These are phyloP conservation scores for Aspergillus udagawae DNA, from an alignment of 2,329 filamentous ascomycete species.

Conservation along the genomic window DNA sequence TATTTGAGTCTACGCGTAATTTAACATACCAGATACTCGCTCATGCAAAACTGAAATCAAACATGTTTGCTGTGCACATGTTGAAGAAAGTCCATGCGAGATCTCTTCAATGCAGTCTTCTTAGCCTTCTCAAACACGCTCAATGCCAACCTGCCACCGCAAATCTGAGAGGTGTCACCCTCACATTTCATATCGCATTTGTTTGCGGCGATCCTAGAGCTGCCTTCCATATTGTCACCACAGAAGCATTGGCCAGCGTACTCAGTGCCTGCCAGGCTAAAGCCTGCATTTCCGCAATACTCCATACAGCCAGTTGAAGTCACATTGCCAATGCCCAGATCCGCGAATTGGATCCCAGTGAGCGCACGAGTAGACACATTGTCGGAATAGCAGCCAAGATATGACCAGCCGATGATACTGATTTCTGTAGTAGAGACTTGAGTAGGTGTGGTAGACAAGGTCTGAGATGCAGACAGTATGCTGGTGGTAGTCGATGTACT, in stretches of 20 bases:
- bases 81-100: too few species aligned
- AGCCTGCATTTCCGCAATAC: slow-evolving; percentile 47
- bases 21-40: too few species aligned
- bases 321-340: slow-evolving; percentile 38
- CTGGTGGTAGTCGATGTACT: not conserved
- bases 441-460: slow-evolving; percentile 42
- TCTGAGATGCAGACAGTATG: not conserved
- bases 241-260: slow-evolving; percentile 50
- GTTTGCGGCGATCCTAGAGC: not conserved
- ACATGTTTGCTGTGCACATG: too few species aligned
- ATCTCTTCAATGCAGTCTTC: too few species aligned
- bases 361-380: slow-evolving; percentile 32
- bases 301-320: slow-evolving; percentile 47
- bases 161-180: too few species aligned
- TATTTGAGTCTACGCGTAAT: too few species aligned
- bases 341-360: slow-evolving; percentile 32
- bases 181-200: too few species aligned
- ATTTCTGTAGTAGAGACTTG: slow-evolving; percentile 16
- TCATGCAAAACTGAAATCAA: too few species aligned
- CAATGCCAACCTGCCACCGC: too few species aligned
- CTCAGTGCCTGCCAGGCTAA: slow-evolving; percentile 48
- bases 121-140: too few species aligned
- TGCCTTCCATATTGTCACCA: slow-evolving; percentile 30
- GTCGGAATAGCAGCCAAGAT: too few species aligned
- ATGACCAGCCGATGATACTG: too few species aligned